Conservation (phyloP, 306 rosid genomes). For the Abrus pulchellus region DNA sequence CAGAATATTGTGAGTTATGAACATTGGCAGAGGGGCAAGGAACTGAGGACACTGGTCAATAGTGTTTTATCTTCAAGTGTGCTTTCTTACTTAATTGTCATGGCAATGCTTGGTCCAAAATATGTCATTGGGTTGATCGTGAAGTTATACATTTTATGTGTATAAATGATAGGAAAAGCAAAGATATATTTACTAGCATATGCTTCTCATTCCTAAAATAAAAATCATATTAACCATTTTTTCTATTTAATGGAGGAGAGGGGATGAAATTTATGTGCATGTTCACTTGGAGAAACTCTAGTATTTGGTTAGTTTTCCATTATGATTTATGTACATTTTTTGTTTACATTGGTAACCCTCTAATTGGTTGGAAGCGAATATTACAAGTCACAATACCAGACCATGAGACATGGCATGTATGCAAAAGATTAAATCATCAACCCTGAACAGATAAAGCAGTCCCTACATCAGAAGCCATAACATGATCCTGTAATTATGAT, state of each 20-base stretch:
- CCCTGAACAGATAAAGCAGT: conserved; percentile 25
- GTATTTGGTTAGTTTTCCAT: conserved; percentile 18
- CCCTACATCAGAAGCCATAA: background rate
- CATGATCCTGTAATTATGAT: background rate
- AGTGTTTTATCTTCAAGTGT: conserved; percentile 2
- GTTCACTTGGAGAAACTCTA: conserved; percentile 32
- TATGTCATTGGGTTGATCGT: background rate
- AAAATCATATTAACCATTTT: conserved; percentile 3
- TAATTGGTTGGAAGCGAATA: conserved; percentile 24
- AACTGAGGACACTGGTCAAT: conserved; percentile 18
- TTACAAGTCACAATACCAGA: conserved; percentile 6
- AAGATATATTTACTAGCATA: conserved; percentile 7
- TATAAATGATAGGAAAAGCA: conserved; percentile 24
- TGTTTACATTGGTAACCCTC: conserved; percentile 28
- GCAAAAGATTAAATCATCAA: conserved; percentile 14
- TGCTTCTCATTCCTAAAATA: conserved; percentile 1
- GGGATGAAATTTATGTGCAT: conserved; percentile 14
- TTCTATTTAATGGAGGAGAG: conserved; percentile 32
- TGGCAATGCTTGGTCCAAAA: conserved; percentile 23
- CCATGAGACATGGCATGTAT: conserved; percentile 14
- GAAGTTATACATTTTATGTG: conserved; percentile 10
- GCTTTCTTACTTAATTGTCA: conserved; percentile 17
- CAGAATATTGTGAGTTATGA: conserved; percentile 30
- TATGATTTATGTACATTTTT: background rate
- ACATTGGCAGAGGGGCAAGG: background rate